phyloP scores from a whole-genome alignment of 768 basidiomycete species.

The Termitomyces sp. region DNA sequence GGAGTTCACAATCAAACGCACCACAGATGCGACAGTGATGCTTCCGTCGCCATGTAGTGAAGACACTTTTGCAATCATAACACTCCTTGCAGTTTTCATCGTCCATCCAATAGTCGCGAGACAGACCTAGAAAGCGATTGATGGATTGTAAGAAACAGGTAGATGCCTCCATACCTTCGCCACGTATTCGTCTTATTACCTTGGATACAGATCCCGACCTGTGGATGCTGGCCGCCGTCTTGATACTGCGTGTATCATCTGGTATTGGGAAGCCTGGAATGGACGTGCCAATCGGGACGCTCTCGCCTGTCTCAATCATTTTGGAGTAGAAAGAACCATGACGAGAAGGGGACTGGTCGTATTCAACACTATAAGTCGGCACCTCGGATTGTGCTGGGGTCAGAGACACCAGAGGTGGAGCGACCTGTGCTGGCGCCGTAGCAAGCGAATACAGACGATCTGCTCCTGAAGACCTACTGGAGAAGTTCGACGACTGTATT shows the following conservation, averaged over 20 bases:
- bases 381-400: slow-evolving; percentile 82
- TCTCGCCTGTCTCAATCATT: slow-evolving; percentile 50
- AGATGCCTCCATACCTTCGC: slow-evolving; percentile 57
- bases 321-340: slow-evolving; percentile 45
- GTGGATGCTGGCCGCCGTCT: slow-evolving; percentile 66
- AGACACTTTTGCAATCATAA: slow-evolving; percentile 92
- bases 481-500: slow-evolving; percentile 41
- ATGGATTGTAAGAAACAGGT: not conserved
- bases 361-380: slow-evolving; percentile 62
- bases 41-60: slow-evolving; percentile 91
- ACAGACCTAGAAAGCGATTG: slow-evolving; percentile 51
- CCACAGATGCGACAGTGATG: slow-evolving; percentile 99
- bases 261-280: slow-evolving; percentile 93
- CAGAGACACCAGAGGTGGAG: slow-evolving; percentile 80
- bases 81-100: slow-evolving; percentile 95
- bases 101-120: slow-evolving; percentile 98
- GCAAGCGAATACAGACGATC: slow-evolving; percentile 60
- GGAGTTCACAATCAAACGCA: slow-evolving; percentile 25
- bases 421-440: slow-evolving; percentile 50
- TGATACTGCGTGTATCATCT: slow-evolving; percentile 86
- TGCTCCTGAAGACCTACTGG: slow-evolving; percentile 38
- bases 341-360: slow-evolving; percentile 55
- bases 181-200: slow-evolving; percentile 84
- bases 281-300: slow-evolving; percentile 57
- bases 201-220: slow-evolving; percentile 84